phyloP scores from a whole-genome alignment of 2,329 filamentous ascomycete genomes.

The Arthroderma sp. region DNA sequence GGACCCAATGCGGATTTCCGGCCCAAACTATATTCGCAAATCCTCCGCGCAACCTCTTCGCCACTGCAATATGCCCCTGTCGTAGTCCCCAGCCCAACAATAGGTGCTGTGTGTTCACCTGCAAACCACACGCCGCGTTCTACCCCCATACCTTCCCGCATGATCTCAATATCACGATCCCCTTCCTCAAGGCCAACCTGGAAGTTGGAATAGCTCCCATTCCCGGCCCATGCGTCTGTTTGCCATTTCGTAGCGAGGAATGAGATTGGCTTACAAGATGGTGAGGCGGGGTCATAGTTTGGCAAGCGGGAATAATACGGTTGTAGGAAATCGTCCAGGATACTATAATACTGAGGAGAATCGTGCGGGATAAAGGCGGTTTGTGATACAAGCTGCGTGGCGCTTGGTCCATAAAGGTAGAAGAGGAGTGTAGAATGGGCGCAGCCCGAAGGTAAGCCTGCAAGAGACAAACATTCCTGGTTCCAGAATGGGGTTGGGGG shows the following conservation, averaged over 20 bases:
- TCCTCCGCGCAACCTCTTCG: slow-evolving; percentile 56
- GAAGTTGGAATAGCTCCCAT: slow-evolving; percentile 77
- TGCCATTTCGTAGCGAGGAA: slow-evolving; percentile 66
- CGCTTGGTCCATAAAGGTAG: slow-evolving; percentile 41
- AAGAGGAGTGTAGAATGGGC: slow-evolving; percentile 76
- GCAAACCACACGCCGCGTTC: slow-evolving; percentile 68
- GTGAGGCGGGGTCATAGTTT: slow-evolving; percentile 42
- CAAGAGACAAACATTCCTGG: slow-evolving; percentile 65
- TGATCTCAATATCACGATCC: slow-evolving; percentile 55
- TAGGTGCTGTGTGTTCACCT: slow-evolving; percentile 81
- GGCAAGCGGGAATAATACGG: slow-evolving; percentile 70
- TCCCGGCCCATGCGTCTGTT: slow-evolving; percentile 63
- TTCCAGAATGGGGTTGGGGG: slow-evolving; percentile 55
- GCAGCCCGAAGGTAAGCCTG: slow-evolving; percentile 44
- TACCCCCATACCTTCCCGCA: slow-evolving; percentile 37
- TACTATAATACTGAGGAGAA: slow-evolving; percentile 37
- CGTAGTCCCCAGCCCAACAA: slow-evolving; percentile 74
- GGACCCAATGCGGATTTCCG: too few relatives aligned
- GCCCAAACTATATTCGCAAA: slow-evolving; percentile 10
- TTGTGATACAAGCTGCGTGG: slow-evolving; percentile 25
- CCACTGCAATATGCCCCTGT: slow-evolving; percentile 91
- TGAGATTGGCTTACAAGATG: slow-evolving; percentile 48
- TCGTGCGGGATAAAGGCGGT: slow-evolving; percentile 21
- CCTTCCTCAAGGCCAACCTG: slow-evolving; percentile 59
- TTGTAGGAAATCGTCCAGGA: slow-evolving; percentile 53